Evolutionary conservation across 164 flowering plant genomes (phyloP), one percentile per base, ranked within the genome.

Genomic region (Paratinospora sagittata): DNA sequence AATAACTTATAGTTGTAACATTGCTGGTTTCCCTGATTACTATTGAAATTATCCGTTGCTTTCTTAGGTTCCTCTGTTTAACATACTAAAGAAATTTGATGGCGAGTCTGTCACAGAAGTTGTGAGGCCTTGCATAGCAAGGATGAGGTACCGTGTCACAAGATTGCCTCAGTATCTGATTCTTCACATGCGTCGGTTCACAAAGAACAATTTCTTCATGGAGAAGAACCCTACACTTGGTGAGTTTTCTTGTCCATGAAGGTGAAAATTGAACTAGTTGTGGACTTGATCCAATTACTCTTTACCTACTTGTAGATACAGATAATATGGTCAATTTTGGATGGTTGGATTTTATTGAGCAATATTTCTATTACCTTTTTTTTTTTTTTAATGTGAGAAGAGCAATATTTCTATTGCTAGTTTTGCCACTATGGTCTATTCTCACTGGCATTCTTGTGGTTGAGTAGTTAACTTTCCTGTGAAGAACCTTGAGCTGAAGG

Each of bases 191-290:
- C 92, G 89, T 23, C 87, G 99, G 34, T 96, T 96, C 75, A 96
- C 97, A 27, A 91, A 87, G 83, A 96, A 96, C 81, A 91, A 91
- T 75, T 96, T 96, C 78, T 96, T 93, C 72, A 77, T 89, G 30
- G 99, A 96, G 77, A 96, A 96, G 76, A 96, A 96, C 75, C 99
- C 98, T 34, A 96, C 99, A 0, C 87, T 93, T 47, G 99, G 99
- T 96, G 70, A 86, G 91, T 78, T 37, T 37, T 34, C 45, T 2
- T 43, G 24, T n/a, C 45, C 17, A 24, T 39, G 58, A 70, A 10
- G 16, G 14, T 39, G 19, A 37, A 21, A 55, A 19, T 8, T 55
- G 24, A 19, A 30, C n/a, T n/a, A n/a, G n/a, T n/a, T n/a, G n/a
- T n/a, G n/a, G n/a, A n/a, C n/a, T n/a, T n/a, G n/a, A n/a, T n/a